Base-by-base conservation (phyloP, 2,329 filamentous ascomycete species). In the Pyrenophora seminiperda region DNA sequence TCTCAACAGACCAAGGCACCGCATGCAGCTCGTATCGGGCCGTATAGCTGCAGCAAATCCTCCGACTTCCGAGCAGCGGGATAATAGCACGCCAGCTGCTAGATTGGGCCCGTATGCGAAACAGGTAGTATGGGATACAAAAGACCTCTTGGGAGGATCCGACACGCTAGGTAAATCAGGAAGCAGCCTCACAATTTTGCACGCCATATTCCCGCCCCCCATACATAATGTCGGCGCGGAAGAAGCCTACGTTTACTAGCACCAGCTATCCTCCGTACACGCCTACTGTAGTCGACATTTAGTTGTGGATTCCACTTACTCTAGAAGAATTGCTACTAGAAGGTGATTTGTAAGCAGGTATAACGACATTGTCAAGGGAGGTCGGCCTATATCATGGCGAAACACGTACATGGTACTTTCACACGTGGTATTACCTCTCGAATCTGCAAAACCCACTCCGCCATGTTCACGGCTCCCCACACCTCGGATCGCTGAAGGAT, bases 21-120 rank as follows among this genome's bases (percentile, higher is more conserved):
- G 18, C 15, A 39, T 46, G 32, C 32, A 31, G 17, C 32, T 45
- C 24, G 42, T 45, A 38, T 45, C 18, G 10, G 33, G 24, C 33
- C 33, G 15, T 37, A 33, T 33, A 45, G 17, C n/a, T 34, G n/a
- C 29, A 38, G 33, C 34, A 15, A 24, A 30, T 17, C 17, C 30
- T 30, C 33, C 33, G 24, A 45, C 18, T 11, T 38, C 33, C 18
- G 42, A 22, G 7, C 20, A 31, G 14, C 19, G 29, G 18, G 24
- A 29, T 13, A 14, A 22, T 38, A 18, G 33, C 34, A 38, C 41
- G 19, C 20, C 41, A 43, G 41, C 19, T 43, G 32, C 9, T 32
- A 18, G 14, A 22, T 17, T 43, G 19, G 31, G 11, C 10, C 18
- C 24, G 13, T 34, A 42, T 14, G 31, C 7, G n/a, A 27, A 27